A percentile compares a stretch with the other conserved stretches of the same genome.
These are phyloP conservation scores for Schizopora paradoxa DNA, from an alignment of 1,284 basidiomycete species.

Conservation along the genomic window DNA sequence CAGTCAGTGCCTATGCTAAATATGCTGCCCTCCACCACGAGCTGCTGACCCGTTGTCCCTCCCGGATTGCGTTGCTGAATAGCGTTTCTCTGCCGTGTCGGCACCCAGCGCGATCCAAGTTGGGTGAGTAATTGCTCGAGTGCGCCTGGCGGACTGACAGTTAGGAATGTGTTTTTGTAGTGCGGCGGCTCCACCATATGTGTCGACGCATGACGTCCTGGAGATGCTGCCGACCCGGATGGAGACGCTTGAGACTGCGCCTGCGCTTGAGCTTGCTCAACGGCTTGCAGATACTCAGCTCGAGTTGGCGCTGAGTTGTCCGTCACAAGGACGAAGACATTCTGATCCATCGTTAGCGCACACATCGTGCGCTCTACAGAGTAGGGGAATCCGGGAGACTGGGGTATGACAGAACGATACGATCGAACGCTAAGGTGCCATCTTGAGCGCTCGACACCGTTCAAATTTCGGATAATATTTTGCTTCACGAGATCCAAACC, in stretches of 20 bases:
- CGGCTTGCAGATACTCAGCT: constrained; percentile 43
- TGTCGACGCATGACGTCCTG: not conserved
- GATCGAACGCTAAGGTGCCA: constrained; percentile 68
- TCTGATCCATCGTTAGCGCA: constrained; percentile 68
- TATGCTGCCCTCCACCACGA: constrained; percentile 62
- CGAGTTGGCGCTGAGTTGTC: constrained; percentile 64
- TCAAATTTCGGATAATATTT: constrained; percentile 66
- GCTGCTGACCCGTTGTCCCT: constrained; percentile 52
- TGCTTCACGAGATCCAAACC: constrained; percentile 61
- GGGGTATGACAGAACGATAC: constrained; percentile 60
- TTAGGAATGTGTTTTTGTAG: constrained; percentile 68
- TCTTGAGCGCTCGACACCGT: constrained; percentile 49
- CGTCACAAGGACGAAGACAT: constrained; percentile 70
- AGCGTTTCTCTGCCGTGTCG: constrained; percentile 53
- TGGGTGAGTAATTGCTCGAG: constrained; percentile 67
- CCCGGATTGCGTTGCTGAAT: constrained; percentile 36
- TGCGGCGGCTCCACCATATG: constrained; percentile 47
- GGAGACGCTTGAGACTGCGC: constrained; percentile 11
- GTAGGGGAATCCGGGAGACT: constrained; percentile 44
- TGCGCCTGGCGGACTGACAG: constrained; percentile 62
- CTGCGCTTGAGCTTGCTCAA: constrained; percentile 20
- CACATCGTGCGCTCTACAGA: constrained; percentile 65
- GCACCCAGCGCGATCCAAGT: constrained; percentile 66
- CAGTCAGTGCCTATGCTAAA: constrained; percentile 73
- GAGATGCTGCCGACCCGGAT: not conserved